phyloP scores from a whole-genome alignment of 1,284 basidiomycete genomes.

The Rhodotorula sp. region DNA sequence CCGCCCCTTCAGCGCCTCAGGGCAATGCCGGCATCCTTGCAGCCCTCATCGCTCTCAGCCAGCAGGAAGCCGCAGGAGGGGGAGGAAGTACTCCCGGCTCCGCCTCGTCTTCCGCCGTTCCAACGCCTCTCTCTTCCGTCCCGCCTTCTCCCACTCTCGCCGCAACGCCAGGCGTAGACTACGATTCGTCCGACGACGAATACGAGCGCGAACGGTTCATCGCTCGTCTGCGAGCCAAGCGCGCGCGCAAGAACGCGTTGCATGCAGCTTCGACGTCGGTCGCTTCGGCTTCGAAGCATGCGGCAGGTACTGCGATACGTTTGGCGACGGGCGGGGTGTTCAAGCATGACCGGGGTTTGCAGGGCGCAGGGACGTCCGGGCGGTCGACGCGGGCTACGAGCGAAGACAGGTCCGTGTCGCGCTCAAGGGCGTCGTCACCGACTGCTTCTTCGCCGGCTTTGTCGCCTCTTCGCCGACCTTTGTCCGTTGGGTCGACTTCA shows the following conservation, averaged over 20 bases:
- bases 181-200: slow-evolving; percentile 38
- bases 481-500: not conserved
- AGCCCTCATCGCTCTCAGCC: slow-evolving; percentile 38
- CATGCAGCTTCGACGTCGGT: slow-evolving; percentile 13
- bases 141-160: not conserved
- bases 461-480: not conserved
- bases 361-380: not conserved
- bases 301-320: not conserved
- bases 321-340: not conserved
- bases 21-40: slow-evolving; percentile 31
- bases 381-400: not conserved
- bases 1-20: not conserved
- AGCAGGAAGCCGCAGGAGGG: slow-evolving; percentile 13
- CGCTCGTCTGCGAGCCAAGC: slow-evolving; percentile 26
- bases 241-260: slow-evolving; percentile 17
- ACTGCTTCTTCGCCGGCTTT: not conserved
- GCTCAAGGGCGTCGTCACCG: slow-evolving; percentile 8
- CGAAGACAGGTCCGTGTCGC: slow-evolving; percentile 6
- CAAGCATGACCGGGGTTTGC: not conserved
- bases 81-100: not conserved
- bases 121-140: not conserved
- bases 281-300: slow-evolving; percentile 4
- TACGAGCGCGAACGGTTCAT: slow-evolving; percentile 40
- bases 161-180: not conserved
- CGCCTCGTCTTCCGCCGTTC: slow-evolving; percentile 4